These are phyloP conservation scores for Lotmaria passim DNA, from an alignment of 208 protist species.

Conservation along the genomic window DNA sequence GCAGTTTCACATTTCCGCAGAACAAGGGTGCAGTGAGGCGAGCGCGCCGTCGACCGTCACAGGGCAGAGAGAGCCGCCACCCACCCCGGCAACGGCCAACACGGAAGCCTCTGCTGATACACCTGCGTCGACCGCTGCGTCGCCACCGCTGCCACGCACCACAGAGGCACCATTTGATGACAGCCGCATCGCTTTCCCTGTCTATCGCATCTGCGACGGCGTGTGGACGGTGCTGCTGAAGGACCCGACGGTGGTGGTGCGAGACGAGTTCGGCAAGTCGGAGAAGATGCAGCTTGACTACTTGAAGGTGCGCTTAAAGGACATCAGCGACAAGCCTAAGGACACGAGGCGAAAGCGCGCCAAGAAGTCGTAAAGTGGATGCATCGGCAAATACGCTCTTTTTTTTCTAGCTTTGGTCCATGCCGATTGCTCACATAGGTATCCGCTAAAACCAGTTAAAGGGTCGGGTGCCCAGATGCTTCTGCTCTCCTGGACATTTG, in stretches of 20 bases:
- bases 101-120: too few species aligned
- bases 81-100: not conserved
- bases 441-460: too few species aligned
- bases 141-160: not conserved
- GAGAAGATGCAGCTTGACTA: slow-evolving; percentile 80
- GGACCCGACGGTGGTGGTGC: slow-evolving; percentile 70
- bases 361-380: slow-evolving; percentile 2
- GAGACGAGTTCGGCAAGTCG: slow-evolving; percentile 57
- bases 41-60: too few species aligned
- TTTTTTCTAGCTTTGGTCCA: not conserved
- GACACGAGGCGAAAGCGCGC: slow-evolving; percentile 10
- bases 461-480: too few species aligned
- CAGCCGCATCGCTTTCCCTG: slow-evolving; percentile 60
- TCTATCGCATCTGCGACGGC: slow-evolving; percentile 73
- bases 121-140: too few species aligned
- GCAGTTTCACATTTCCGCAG: slow-evolving; percentile 15
- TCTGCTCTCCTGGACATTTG: too few species aligned
- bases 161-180: slow-evolving; percentile 26
- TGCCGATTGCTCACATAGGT: not conserved
- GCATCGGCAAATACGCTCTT: not conserved
- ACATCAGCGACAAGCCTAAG: slow-evolving; percentile 17
- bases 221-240: slow-evolving; percentile 89
- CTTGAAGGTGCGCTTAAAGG: slow-evolving; percentile 62
- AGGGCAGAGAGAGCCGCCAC: not conserved
- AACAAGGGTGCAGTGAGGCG: too few species aligned